These are phyloP conservation scores for Pisolithus orientalis DNA, from an alignment of 768 basidiomycete genomes.

Conservation along the genomic window DNA sequence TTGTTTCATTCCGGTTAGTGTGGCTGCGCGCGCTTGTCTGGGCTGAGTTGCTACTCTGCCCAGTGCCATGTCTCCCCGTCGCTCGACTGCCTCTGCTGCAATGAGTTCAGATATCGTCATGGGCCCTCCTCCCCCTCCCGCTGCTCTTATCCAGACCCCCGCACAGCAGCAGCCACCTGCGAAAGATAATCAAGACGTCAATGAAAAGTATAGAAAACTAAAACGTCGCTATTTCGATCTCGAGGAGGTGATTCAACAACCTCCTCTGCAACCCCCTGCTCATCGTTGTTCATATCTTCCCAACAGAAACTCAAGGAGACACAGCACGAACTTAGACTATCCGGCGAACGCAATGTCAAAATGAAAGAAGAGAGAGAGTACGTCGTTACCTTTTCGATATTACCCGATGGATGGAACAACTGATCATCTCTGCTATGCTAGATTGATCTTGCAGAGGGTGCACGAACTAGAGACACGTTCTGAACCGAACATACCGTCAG, in stretches of 20 bases:
- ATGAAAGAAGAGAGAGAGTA: slow-evolving; percentile 61
- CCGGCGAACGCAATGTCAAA: slow-evolving; percentile 57
- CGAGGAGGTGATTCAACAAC: slow-evolving; percentile 48
- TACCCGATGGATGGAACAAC: not conserved
- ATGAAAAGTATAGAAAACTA: slow-evolving; percentile 59
- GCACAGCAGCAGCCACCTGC: slow-evolving; percentile 15
- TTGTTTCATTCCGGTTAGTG: slow-evolving; percentile 26
- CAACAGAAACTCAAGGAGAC: slow-evolving; percentile 55
- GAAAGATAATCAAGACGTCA: slow-evolving; percentile 41
- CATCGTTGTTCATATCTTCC: slow-evolving; percentile 15
- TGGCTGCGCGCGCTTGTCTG: slow-evolving; percentile 17
- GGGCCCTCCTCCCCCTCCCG: slow-evolving; percentile 38
- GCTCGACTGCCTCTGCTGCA: slow-evolving; percentile 16
- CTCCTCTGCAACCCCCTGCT: not conserved
- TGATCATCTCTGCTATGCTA: slow-evolving; percentile 19
- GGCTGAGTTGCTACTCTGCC: slow-evolving; percentile 17
- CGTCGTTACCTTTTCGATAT: slow-evolving; percentile 20
- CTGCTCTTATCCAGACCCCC: slow-evolving; percentile 25
- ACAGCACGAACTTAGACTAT: slow-evolving; percentile 48
- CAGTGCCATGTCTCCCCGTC: slow-evolving; percentile 20
- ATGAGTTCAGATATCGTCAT: slow-evolving; percentile 46
- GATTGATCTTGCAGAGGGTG: slow-evolving; percentile 54
- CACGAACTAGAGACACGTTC: slow-evolving; percentile 49
- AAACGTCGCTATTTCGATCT: slow-evolving; percentile 64
- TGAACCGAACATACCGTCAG: slow-evolving; percentile 22